These are phyloP conservation scores for Microcos paniculata DNA, from an alignment of 345 rosid species.

Conservation along the genomic window DNA sequence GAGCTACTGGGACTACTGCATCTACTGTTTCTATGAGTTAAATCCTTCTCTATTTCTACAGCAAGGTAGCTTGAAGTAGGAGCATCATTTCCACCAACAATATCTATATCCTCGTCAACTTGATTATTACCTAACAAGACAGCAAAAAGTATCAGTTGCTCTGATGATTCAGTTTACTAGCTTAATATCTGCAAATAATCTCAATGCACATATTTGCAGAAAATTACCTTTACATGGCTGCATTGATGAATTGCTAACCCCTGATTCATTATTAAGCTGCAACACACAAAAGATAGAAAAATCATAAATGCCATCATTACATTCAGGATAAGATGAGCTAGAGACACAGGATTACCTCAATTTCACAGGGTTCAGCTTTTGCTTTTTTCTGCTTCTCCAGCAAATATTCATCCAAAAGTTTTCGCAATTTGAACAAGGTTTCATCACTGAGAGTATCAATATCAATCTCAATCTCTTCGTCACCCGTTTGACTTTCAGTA, in stretches of 20 bases:
- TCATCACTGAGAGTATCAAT: conserved; percentile 66
- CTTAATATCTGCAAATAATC: not conserved
- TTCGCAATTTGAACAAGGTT: conserved; percentile 59
- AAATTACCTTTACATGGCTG: conserved; percentile 66
- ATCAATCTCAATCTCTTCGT: conserved; percentile 89
- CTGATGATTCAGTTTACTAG: not conserved
- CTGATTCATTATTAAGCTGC: conserved; percentile 66
- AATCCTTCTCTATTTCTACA: conserved; percentile 63
- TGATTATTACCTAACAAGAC: conserved; percentile 52
- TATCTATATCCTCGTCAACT: conserved; percentile 72
- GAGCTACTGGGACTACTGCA: conserved; percentile 69
- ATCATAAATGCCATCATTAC: conserved; percentile 20
- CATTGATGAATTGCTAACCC: conserved; percentile 60
- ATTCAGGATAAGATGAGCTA: not conserved
- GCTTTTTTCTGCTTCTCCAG: conserved; percentile 48
- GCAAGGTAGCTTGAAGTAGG: conserved; percentile 52
- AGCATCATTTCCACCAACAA: conserved; percentile 75
- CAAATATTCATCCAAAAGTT: conserved; percentile 71
- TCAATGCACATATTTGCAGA: conserved; percentile 8
- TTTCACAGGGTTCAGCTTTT: conserved; percentile 65
- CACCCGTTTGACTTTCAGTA: conserved; percentile 50
- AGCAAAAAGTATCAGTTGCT: not conserved
- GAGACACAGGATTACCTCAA: conserved; percentile 58
- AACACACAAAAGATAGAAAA: conserved; percentile 23
- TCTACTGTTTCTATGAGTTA: conserved; percentile 48